Evolutionary conservation across 2,329 filamentous ascomycete genomes (phyloP).

Genomic region (Talaromyces sp.): DNA sequence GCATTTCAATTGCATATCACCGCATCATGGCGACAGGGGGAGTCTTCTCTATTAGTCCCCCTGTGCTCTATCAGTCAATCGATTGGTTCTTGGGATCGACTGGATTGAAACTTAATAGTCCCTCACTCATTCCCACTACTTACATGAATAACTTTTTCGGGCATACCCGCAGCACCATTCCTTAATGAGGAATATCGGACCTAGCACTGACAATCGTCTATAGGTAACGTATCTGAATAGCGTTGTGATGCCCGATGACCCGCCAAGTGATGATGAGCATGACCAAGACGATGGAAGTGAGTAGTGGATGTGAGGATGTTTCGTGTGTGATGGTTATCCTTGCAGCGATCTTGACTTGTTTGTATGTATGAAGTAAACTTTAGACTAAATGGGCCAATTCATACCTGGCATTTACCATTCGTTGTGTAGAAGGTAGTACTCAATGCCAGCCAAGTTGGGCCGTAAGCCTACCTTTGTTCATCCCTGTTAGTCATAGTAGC

Average conservation of each 20-base stretch:
- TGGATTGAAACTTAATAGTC: constrained; percentile 8
- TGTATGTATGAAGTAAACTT: neutral
- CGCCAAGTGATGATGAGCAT: constrained; percentile 8
- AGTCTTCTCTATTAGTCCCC: neutral
- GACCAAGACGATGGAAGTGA: neutral
- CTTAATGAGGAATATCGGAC: constrained; percentile 11
- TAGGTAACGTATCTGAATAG: constrained; percentile 70
- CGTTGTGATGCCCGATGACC: constrained; percentile 66
- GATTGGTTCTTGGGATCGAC: neutral
- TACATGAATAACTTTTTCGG: neutral
- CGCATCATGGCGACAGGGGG: neutral
- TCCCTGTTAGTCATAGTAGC: neutral
- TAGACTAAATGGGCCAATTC: neutral
- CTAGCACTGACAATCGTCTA: constrained; percentile 9
- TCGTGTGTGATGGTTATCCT: neutral
- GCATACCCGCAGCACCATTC: constrained; percentile 16
- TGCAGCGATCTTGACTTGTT: neutral
- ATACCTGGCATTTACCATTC: neutral
- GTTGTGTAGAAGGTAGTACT: neutral
- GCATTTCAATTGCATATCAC: neutral
- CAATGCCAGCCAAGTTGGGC: neutral
- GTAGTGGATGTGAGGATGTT: neutral
- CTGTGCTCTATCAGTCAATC: constrained; percentile 3
- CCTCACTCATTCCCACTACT: constrained; percentile 1
- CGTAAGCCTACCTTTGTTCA: neutral